phyloP scores from a whole-genome alignment of 345 rosid genomes.

The Ceriops decandra region DNA sequence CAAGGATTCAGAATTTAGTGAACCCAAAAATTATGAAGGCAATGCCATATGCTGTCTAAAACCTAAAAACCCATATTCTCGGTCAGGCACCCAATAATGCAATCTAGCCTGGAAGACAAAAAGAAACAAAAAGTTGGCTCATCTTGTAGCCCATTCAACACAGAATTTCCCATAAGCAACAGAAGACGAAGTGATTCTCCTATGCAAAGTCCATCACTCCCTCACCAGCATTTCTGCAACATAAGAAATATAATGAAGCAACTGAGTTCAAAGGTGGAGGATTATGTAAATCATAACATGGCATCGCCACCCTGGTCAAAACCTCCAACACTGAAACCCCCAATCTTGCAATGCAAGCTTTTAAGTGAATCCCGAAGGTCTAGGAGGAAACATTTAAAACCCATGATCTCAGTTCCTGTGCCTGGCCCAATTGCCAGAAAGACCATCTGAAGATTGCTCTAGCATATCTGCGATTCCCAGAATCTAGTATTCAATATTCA shows the following conservation, averaged over 20 bases:
- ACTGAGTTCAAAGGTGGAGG: constrained; percentile 34
- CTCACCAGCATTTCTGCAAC: constrained; percentile 68
- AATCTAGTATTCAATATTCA: constrained; percentile 60
- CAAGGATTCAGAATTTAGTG: constrained; percentile 1
- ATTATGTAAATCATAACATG: constrained; percentile 35
- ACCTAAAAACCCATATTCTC: constrained; percentile 17
- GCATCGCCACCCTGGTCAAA: constrained; percentile 43
- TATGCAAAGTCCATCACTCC: constrained; percentile 51
- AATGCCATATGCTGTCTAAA: constrained; percentile 18
- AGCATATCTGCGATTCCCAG: constrained; percentile 75
- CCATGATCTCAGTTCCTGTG: constrained; percentile 54
- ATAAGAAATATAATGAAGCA: constrained; percentile 51
- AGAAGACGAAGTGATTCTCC: constrained; percentile 46
- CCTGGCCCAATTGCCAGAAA: constrained; percentile 66
- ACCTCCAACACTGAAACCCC: constrained; percentile 46
- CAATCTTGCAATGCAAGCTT: constrained; percentile 50
- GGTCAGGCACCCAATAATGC: constrained; percentile 10
- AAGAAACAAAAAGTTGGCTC: constrained; percentile 14
- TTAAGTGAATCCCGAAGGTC: constrained; percentile 34
- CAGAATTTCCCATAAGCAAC: constrained; percentile 43
- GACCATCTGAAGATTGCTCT: constrained; percentile 66
- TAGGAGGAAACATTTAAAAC: constrained; percentile 44
- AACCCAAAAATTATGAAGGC: constrained; percentile 6
- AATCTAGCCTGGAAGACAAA: constrained; percentile 31
- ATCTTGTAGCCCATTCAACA: constrained; percentile 37